Evolutionary conservation across 352 stramenopile species (phyloP).

Genomic region (Pythium chondricola): DNA sequence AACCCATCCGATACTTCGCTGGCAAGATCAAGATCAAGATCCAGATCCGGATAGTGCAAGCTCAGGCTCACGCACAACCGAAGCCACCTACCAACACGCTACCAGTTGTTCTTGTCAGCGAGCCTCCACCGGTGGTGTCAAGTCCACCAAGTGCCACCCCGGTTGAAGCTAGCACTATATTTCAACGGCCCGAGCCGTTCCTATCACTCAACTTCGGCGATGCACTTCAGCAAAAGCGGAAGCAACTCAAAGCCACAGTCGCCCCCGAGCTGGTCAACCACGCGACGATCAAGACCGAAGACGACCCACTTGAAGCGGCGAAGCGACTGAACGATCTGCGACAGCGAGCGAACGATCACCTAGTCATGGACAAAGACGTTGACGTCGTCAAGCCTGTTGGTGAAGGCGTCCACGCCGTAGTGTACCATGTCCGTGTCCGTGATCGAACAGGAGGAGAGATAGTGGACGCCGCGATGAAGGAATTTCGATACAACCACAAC

Average conservation of each 20-base stretch:
- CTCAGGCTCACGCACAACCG: background rate
- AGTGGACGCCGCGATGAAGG: slow-evolving; percentile 17
- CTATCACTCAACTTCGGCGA: slow-evolving; percentile 10
- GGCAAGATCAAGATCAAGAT: slow-evolving; percentile 18
- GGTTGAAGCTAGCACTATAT: too few relatives aligned
- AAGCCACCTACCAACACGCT: too few relatives aligned
- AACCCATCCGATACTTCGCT: slow-evolving; percentile 12
- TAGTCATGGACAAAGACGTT: background rate
- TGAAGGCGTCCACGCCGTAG: slow-evolving; percentile 15
- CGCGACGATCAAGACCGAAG: background rate
- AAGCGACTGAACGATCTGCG: slow-evolving; percentile 1
- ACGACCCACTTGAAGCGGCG: background rate
- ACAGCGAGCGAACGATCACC: background rate
- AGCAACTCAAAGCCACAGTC: slow-evolving; percentile 15
- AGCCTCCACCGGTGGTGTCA: background rate
- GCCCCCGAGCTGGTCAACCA: slow-evolving; percentile 1
- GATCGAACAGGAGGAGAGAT: background rate
- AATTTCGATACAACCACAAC: slow-evolving; percentile 13
- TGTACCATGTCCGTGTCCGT: slow-evolving; percentile 5
- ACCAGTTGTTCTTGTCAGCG: too few relatives aligned
- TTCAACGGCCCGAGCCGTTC: too few relatives aligned
- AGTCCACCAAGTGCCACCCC: background rate
- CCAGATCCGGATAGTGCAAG: too few relatives aligned
- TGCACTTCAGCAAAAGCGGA: slow-evolving; percentile 15
- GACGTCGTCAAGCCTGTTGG: slow-evolving; percentile 1